Conservation (phyloP, 768 basidiomycete genomes). For the Podaxis carcinomalis region DNA sequence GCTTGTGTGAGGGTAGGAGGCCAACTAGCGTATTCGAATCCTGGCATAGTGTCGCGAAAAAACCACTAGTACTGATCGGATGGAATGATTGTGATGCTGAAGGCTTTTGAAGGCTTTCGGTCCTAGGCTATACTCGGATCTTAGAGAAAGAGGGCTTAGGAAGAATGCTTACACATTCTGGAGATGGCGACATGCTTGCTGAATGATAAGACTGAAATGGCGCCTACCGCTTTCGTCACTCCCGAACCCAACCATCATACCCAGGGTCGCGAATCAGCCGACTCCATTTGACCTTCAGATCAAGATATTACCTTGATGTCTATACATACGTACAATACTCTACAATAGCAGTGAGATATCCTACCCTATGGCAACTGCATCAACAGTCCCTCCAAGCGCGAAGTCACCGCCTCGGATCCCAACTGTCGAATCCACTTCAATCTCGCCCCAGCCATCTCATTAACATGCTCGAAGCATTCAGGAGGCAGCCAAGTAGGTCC, state of each 20-base stretch:
- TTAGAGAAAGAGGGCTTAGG: neutral
- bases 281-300: neutral
- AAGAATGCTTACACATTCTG: slow-evolving; percentile 7
- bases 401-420: neutral
- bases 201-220: slow-evolving; percentile 6
- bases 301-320: neutral
- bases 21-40: slow-evolving; percentile 59
- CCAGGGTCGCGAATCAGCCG: neutral
- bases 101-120: neutral
- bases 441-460: slow-evolving; percentile 19
- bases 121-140: neutral
- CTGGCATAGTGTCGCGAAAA: neutral
- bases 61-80: neutral
- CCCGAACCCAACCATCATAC: neutral
- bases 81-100: neutral
- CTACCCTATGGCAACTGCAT: neutral
- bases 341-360: neutral
- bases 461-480: slow-evolving; percentile 38
- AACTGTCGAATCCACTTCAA: slow-evolving; percentile 17
- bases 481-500: slow-evolving; percentile 42
- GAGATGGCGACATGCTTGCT: slow-evolving; percentile 10
- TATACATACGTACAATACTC: neutral
- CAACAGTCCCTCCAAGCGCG: slow-evolving; percentile 1
- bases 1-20: slow-evolving; percentile 61
- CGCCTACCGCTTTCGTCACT: slow-evolving; percentile 3